Base-by-base conservation (phyloP, 2,329 filamentous ascomycete genomes). In the Phaeosphaeriaceae sp. region DNA sequence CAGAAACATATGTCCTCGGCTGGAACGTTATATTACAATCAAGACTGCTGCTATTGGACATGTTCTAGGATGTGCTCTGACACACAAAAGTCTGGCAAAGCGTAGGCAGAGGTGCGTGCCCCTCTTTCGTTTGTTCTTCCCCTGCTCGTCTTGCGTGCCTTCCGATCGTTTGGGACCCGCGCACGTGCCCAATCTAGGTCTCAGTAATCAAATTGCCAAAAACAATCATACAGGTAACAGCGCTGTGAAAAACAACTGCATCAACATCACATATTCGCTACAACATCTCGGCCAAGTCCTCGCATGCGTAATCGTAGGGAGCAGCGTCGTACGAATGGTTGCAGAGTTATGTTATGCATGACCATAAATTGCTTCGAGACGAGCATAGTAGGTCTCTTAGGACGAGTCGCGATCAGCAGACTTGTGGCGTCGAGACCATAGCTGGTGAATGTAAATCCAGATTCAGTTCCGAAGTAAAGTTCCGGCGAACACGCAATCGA, bases 21-120 rank as follows among this genome's bases (percentile, higher is more conserved):
- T 10, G 36, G 33, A 11, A 17, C 17, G 27, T 50, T 13, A 57
- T 41, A 56, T 56, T 51, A 46, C 41, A 25, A 58, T 54, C 57
- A 61, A 52, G 56, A 40, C 22, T 54, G 49, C 52, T 54, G 50
- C 45, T 51, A 57, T 48, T 27, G 48, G 47, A 44, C 49, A 51
- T 62, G 51, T 58, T 54, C 53, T 53, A 49, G 62, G 50, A 54
- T n/a, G n/a, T n/a, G 25, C 7, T 13, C 51, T 58, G 50, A 45
- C 46, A 47, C 31, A 48, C 46, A 27, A 53, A 60, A 55, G 48
- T 36, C 11, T 36, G 31, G 31, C 31, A 59, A 59, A 54, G 60
- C 61, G 58, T 36, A 50, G 56, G 47, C 61, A 73, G 72, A 71
- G 73, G 67, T 63, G 72, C 73, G 62, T 61, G n/a, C 61, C 66